Conservation (phyloP, 2,329 filamentous ascomycete species). For the Epichloe sylvatica region DNA sequence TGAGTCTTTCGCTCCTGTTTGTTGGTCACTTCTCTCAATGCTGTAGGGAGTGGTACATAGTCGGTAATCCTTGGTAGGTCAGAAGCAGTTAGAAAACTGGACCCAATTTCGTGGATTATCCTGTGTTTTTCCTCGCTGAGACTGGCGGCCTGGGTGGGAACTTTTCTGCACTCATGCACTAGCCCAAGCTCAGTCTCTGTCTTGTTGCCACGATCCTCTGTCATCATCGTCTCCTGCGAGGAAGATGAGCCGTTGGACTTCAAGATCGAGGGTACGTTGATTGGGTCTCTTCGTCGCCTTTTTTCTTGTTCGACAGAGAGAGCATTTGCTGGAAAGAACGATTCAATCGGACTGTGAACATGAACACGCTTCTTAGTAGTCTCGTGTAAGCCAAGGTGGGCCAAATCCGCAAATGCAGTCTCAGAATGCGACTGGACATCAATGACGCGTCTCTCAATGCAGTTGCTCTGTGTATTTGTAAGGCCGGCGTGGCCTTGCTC, state of each 20-base stretch:
- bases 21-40: neutral
- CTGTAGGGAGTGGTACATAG: neutral
- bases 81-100: slow-evolving; percentile 9
- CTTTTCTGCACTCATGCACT: slow-evolving; percentile 12
- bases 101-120: slow-evolving; percentile 17
- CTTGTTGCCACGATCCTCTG: slow-evolving; percentile 1
- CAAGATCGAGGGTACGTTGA: slow-evolving; percentile 21
- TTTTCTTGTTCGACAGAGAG: slow-evolving; percentile 24
- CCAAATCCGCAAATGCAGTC: neutral
- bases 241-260: slow-evolving; percentile 10
- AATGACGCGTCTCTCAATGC: neutral
- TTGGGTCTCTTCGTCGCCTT: slow-evolving; percentile 18
- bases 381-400: neutral
- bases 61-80: slow-evolving; percentile 3
- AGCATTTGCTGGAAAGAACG: slow-evolving; percentile 12
- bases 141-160: slow-evolving; percentile 4
- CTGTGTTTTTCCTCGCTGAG: slow-evolving; percentile 6
- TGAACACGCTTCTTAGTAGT: slow-evolving; percentile 2
- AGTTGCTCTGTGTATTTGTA: neutral
- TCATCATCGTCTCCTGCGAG: slow-evolving; percentile 4
- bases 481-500: neutral
- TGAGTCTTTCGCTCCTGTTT: neutral
- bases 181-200: slow-evolving; percentile 9
- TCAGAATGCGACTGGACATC: neutral
- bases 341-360: slow-evolving; percentile 6